Conservation (phyloP, 352 stramenopile species). For the Globisporangium ultimum region DNA sequence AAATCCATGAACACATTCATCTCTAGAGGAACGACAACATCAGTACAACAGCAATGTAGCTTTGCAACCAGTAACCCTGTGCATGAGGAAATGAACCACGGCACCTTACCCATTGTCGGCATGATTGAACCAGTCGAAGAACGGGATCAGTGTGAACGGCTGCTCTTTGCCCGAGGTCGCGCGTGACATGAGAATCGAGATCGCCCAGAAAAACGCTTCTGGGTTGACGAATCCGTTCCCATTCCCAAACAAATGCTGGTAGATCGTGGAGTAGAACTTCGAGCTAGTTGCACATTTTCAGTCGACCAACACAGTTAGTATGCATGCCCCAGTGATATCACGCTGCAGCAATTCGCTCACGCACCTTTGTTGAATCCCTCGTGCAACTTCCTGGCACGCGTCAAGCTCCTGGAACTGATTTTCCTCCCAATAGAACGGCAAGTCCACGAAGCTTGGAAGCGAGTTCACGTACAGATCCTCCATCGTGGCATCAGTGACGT, state of each 20-base stretch:
- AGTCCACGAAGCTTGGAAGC: constrained; percentile 49
- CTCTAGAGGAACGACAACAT: constrained; percentile 18
- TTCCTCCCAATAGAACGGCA: constrained; percentile 73
- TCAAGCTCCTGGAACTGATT: constrained; percentile 58
- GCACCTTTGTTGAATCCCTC: constrained; percentile 62
- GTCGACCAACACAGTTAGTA: constrained; percentile 7
- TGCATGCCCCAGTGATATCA: no score
- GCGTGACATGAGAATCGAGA: constrained; percentile 77
- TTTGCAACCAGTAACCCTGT: no score
- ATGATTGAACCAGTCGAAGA: constrained; percentile 89
- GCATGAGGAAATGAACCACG: background rate
- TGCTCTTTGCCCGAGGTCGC: constrained; percentile 69
- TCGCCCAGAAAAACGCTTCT: constrained; percentile 78
- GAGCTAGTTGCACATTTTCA: constrained; percentile 27
- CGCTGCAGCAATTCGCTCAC: constrained; percentile 8
- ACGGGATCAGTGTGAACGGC: constrained; percentile 80
- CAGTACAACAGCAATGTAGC: background rate
- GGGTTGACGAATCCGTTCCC: constrained; percentile 45
- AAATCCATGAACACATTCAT: constrained; percentile 66
- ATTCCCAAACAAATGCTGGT: constrained; percentile 64
- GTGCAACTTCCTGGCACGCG: constrained; percentile 50
- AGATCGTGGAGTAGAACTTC: constrained; percentile 66
- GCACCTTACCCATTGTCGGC: constrained; percentile 38
- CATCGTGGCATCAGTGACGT: constrained; percentile 18
- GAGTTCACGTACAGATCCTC: constrained; percentile 60